A percentile compares a stretch with the other conserved stretches of the same genome.
Evolutionary conservation across 257 asterid species (phyloP).

Genomic region (Petrea volubilis): DNA sequence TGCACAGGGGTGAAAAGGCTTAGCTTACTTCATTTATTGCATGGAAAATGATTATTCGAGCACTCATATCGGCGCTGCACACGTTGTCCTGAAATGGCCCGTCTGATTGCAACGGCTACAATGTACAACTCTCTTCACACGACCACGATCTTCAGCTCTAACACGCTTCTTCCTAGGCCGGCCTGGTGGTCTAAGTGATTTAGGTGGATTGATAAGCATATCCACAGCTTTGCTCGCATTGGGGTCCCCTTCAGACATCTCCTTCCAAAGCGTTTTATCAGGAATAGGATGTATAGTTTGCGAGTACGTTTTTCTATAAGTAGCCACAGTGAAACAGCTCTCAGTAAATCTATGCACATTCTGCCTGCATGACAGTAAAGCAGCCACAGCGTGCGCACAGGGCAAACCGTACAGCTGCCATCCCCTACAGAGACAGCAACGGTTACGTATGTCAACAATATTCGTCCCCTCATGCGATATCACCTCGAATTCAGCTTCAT

Average conservation of each 20-base stretch:
- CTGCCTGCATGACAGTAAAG: constrained; percentile 85
- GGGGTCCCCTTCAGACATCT: constrained; percentile 64
- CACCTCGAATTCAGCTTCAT: constrained; percentile 94
- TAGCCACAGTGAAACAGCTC: constrained; percentile 92
- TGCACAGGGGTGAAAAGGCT: constrained; percentile 32
- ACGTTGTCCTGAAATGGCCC: constrained; percentile 94
- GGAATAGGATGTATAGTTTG: constrained; percentile 94
- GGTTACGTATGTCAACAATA: constrained; percentile 75
- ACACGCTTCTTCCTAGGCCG: constrained; percentile 89
- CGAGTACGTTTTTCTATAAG: constrained; percentile 80
- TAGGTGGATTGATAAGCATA: constrained; percentile 71
- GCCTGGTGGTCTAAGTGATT: constrained; percentile 80
- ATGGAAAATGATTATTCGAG: background rate
- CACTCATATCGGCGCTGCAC: constrained; percentile 88
- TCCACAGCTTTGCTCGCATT: constrained; percentile 36
- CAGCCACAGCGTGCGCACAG: constrained; percentile 98
- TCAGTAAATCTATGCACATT: constrained; percentile 88
- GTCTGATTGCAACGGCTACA: constrained; percentile 97
- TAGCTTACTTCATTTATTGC: constrained; percentile 33
- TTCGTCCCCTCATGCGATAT: constrained; percentile 91
- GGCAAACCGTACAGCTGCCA: constrained; percentile 97
- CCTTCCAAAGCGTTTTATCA: constrained; percentile 80
- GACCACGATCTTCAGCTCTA: constrained; percentile 85
- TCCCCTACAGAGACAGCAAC: constrained; percentile 80
- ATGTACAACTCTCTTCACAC: constrained; percentile 87